A percentile compares a stretch with the other conserved stretches of the same genome.
These are phyloP conservation scores for Rehmannia glutinosa DNA, from an alignment of 257 asterid genomes.

Conservation along the genomic window DNA sequence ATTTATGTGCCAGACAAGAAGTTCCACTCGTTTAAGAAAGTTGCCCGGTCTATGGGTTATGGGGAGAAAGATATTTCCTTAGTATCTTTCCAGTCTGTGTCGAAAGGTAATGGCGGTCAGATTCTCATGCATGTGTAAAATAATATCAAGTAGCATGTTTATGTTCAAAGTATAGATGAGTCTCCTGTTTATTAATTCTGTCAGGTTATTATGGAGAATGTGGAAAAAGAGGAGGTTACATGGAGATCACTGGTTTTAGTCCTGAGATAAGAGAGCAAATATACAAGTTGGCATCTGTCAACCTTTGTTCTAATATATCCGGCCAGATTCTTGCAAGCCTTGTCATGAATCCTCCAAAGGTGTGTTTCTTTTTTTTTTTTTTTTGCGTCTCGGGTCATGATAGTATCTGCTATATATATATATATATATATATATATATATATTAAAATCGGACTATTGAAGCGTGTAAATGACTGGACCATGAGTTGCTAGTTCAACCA, in stretches of 20 bases:
- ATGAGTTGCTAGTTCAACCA: background rate
- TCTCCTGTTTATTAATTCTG: too few species aligned
- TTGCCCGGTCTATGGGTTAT: conserved; percentile 75
- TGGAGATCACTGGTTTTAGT: conserved; percentile 93
- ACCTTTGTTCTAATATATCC: conserved; percentile 90
- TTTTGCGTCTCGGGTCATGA: background rate
- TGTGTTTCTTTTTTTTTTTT: too few species aligned
- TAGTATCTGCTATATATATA: too few species aligned
- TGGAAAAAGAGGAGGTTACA: conserved; percentile 97
- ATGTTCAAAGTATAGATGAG: background rate
- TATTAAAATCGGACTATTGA: too few species aligned
- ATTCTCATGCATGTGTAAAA: background rate
- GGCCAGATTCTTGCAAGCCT: conserved; percentile 98
- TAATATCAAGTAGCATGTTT: background rate
- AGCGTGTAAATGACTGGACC: background rate
- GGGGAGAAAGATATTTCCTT: conserved; percentile 78
- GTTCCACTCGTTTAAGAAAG: conserved; percentile 90
- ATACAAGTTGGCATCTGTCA: conserved; percentile 90
- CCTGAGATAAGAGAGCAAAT: conserved; percentile 86
- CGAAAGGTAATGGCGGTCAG: conserved; percentile 62
- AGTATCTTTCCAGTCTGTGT: conserved; percentile 92
- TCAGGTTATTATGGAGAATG: conserved; percentile 97
- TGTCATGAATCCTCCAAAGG: conserved; percentile 96
- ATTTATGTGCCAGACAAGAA: conserved; percentile 90
- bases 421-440: too few species aligned